Percentiles rank a stretch among this genome's conserved stretches.
These are phyloP conservation scores for Dioszegia crocea DNA, from an alignment of 768 basidiomycete species.

Conservation along the genomic window DNA sequence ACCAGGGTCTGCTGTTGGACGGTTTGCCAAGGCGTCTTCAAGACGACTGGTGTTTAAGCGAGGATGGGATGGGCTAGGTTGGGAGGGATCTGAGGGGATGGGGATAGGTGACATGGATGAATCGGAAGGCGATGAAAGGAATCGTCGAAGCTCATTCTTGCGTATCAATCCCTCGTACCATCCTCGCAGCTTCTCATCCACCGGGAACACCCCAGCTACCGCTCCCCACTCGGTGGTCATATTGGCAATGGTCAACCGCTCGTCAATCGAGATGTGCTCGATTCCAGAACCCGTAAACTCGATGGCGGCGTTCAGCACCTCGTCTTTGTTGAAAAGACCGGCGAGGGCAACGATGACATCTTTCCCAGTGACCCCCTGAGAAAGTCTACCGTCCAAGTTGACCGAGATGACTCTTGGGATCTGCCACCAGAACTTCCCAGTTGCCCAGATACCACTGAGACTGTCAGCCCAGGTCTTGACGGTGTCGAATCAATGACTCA, in stretches of 20 bases:
- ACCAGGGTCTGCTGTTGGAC: slow-evolving; percentile 63
- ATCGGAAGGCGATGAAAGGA: slow-evolving; percentile 54
- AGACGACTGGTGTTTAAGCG: slow-evolving; percentile 75
- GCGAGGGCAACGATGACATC: slow-evolving; percentile 97
- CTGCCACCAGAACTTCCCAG: slow-evolving; percentile 99
- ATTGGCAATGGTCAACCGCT: slow-evolving; percentile 93
- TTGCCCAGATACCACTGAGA: slow-evolving; percentile 78
- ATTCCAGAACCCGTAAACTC: slow-evolving; percentile 93
- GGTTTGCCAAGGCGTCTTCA: slow-evolving; percentile 58
- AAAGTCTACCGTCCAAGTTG: slow-evolving; percentile 73
- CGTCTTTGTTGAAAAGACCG: slow-evolving; percentile 90
- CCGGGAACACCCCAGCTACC: slow-evolving; percentile 88
- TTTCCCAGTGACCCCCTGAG: slow-evolving; percentile 91
- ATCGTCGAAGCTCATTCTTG: slow-evolving; percentile 72
- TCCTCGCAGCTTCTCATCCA: slow-evolving; percentile 70
- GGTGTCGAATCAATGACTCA: slow-evolving; percentile 9
- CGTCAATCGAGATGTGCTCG: slow-evolving; percentile 71
- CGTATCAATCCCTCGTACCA: slow-evolving; percentile 79
- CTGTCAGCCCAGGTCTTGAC: not conserved
- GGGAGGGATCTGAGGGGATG: slow-evolving; percentile 46
- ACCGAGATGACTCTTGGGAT: slow-evolving; percentile 95
- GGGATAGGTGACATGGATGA: slow-evolving; percentile 26
- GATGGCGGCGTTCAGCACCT: slow-evolving; percentile 92
- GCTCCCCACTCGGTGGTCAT: slow-evolving; percentile 99
- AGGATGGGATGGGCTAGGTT: slow-evolving; percentile 75